Conservation (phyloP, 1,284 basidiomycete species). For the Retiboletus flavoniger region DNA sequence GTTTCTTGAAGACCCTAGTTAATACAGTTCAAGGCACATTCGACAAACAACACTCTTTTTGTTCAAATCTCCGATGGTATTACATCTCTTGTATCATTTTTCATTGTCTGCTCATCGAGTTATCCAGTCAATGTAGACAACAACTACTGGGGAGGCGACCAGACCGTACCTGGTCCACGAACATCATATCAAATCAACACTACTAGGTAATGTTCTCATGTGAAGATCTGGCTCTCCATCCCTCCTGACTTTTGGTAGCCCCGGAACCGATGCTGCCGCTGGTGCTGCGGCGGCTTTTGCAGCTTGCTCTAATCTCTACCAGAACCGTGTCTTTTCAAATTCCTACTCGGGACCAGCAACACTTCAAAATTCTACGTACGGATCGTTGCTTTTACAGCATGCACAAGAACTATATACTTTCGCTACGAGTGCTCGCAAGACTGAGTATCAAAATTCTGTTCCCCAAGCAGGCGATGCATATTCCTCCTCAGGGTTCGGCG, state of each 20-base stretch:
- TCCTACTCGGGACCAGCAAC: constrained; percentile 59
- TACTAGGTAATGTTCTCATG: constrained; percentile 37
- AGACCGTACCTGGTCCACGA: constrained; percentile 70
- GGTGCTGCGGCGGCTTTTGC: constrained; percentile 83
- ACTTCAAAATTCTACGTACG: constrained; percentile 74
- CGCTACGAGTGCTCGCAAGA: constrained; percentile 62
- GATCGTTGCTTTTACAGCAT: constrained; percentile 66
- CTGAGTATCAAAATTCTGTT: constrained; percentile 63
- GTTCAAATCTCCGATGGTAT: constrained; percentile 73
- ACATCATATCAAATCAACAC: constrained; percentile 77
- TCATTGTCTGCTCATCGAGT: constrained; percentile 7
- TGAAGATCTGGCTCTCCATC: background rate
- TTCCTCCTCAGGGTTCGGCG: constrained; percentile 66
- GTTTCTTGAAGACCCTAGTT: background rate
- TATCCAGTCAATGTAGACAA: constrained; percentile 59
- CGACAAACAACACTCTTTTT: constrained; percentile 69
- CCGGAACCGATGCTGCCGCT: constrained; percentile 89
- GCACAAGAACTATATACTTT: constrained; percentile 74
- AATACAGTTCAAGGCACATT: constrained; percentile 64
- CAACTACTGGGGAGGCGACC: constrained; percentile 88
- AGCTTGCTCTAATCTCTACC: constrained; percentile 80
- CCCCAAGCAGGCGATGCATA: constrained; percentile 68
- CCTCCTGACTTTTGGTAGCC: constrained; percentile 37
- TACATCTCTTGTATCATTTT: constrained; percentile 6
- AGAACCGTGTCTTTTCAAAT: constrained; percentile 51